These are phyloP conservation scores for Arthrobotrys sphaeroides DNA, from an alignment of 2,329 filamentous ascomycete species.

Conservation along the genomic window DNA sequence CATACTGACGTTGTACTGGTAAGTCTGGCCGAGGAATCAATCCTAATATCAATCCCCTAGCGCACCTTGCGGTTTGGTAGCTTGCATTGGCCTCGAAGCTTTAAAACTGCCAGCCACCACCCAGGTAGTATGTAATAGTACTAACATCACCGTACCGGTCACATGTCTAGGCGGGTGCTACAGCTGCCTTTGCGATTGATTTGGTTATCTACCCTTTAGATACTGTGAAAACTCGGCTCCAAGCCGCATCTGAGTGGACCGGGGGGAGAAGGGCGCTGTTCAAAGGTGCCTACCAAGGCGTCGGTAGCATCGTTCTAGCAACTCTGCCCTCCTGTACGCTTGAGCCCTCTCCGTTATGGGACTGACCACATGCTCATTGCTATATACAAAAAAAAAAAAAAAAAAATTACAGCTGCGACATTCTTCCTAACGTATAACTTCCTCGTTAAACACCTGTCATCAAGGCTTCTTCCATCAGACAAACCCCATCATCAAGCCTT, in stretches of 20 bases:
- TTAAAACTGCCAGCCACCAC: no score
- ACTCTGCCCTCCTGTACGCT: conserved; percentile 81
- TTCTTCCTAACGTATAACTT: conserved; percentile 93
- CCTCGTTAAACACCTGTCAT: conserved; percentile 67
- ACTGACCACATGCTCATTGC: not conserved
- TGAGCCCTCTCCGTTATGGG: not conserved
- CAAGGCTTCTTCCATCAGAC: conserved; percentile 60
- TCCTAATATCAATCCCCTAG: no score
- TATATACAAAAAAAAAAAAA: no score
- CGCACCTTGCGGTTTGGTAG: no score
- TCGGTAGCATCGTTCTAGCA: conserved; percentile 83
- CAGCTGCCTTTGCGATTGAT: conserved; percentile 86
- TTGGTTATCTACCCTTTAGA: conserved; percentile 87
- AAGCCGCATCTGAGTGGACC: conserved; percentile 76
- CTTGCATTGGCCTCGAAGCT: not conserved
- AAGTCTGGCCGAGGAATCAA: no score
- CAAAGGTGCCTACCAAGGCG: conserved; percentile 83
- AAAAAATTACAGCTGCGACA: conserved; percentile 70
- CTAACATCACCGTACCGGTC: not conserved
- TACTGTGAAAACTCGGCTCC: conserved; percentile 86
- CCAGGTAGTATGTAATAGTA: no score
- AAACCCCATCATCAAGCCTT: conserved; percentile 64
- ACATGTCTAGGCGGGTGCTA: conserved; percentile 75
- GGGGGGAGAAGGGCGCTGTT: conserved; percentile 70
- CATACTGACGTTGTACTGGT: conserved; percentile 37